A percentile compares a stretch with the other conserved stretches of the same genome.
Conservation (phyloP, 345 rosid species). For the Erucastrum elatum region DNA sequence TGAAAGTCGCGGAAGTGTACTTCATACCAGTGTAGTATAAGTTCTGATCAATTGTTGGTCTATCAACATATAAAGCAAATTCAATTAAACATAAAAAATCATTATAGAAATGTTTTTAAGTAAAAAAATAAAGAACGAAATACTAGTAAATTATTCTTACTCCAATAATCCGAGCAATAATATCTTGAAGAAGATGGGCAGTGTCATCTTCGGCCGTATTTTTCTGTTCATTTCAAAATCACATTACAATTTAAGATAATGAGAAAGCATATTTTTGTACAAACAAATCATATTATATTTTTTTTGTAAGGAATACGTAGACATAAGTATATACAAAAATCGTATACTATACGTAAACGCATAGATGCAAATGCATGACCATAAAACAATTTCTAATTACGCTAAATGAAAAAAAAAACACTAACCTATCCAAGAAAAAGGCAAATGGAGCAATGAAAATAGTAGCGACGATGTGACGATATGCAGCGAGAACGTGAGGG, state of each 20-base stretch:
- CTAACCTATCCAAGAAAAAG: conserved; percentile 57
- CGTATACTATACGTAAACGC: background rate
- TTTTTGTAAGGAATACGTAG: background rate
- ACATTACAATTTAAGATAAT: background rate
- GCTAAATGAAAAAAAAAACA: background rate
- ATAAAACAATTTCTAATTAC: background rate
- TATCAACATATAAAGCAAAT: conserved; percentile 5
- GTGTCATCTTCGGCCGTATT: conserved; percentile 80
- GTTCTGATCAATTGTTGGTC: conserved; percentile 49
- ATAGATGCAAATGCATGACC: conserved; percentile 27
- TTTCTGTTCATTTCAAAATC: conserved; percentile 51
- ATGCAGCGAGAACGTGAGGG: conserved; percentile 67
- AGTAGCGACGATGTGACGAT: conserved; percentile 69
- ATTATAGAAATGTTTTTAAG: background rate
- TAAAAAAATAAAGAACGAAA: background rate
- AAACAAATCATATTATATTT: background rate
- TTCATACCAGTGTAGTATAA: conserved; percentile 78
- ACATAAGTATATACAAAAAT: background rate
- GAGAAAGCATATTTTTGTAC: background rate
- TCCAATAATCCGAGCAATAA: conserved; percentile 66
- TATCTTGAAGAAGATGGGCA: conserved; percentile 63
- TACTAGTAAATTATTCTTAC: conserved; percentile 42
- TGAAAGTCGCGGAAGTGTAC: conserved; percentile 78
- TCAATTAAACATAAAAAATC: background rate
- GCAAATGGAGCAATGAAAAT: conserved; percentile 76